Conservation (phyloP, 805 yeast genomes). For the Metschnikowia noctiluminum region DNA sequence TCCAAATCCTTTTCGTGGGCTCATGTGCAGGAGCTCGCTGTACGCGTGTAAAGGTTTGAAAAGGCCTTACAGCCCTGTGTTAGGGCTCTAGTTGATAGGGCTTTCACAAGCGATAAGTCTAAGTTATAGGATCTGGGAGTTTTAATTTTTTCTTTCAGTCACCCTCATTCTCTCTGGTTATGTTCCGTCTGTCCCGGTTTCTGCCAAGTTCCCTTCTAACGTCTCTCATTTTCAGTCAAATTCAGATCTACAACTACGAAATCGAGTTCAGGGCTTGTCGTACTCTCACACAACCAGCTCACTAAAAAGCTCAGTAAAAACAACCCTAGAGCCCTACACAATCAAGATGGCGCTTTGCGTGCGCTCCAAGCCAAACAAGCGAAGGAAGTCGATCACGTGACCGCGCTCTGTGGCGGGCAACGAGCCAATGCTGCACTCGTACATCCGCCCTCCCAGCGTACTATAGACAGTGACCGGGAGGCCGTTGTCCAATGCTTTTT, state of each 20-base stretch:
- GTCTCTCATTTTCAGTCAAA: too few species aligned
- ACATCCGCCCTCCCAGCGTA: conserved; percentile 19
- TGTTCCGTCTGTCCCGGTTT: too few species aligned
- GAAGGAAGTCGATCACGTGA: conserved; percentile 38
- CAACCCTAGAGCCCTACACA: conserved; percentile 1
- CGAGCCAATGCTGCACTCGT: conserved; percentile 21
- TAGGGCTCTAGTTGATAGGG: too few species aligned
- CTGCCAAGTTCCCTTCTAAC: too few species aligned
- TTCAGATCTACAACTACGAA: too few species aligned
- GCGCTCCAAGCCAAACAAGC: conserved; percentile 41
- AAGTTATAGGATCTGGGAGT: too few species aligned
- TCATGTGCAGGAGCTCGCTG: conserved; percentile 41
- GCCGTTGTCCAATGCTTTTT: conserved; percentile 3
- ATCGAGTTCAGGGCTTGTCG: not conserved
- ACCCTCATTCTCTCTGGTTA: too few species aligned
- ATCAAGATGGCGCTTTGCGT: conserved; percentile 1
- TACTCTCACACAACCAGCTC: not conserved
- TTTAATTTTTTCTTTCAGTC: too few species aligned
- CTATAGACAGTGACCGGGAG: conserved; percentile 8
- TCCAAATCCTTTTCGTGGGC: conserved; percentile 25
- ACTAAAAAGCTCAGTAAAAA: not conserved
- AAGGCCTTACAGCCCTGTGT: too few species aligned
- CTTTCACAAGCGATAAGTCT: too few species aligned
- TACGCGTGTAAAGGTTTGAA: too few species aligned
- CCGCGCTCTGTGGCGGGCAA: conserved; percentile 21